Percentiles rank a stretch among this genome's conserved stretches.
Evolutionary conservation across 1,284 basidiomycete genomes (phyloP).

Genomic region (Sphaerobolus stellatus): DNA sequence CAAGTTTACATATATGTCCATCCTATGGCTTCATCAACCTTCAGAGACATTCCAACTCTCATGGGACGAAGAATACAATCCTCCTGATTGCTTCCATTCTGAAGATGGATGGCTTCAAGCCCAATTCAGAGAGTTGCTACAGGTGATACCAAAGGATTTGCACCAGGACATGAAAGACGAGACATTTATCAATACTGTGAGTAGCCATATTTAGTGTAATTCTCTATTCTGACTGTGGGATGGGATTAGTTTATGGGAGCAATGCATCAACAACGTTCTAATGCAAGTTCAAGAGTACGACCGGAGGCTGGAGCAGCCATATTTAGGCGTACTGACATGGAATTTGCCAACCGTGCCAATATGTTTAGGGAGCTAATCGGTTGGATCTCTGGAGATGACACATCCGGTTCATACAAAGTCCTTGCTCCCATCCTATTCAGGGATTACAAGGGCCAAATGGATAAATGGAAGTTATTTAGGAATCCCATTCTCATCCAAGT

Average conservation of each 20-base stretch:
- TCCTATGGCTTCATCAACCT: background rate
- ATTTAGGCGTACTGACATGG: background rate
- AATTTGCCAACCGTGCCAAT: background rate
- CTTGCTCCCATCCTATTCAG: background rate
- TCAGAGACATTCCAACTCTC: background rate
- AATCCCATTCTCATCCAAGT: background rate
- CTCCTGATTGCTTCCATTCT: background rate
- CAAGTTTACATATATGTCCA: background rate
- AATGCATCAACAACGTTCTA: background rate
- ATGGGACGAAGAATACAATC: background rate
- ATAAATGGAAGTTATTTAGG: background rate
- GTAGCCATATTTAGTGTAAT: no score
- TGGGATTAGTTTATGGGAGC: background rate
- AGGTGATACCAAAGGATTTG: background rate
- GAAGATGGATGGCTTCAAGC: background rate
- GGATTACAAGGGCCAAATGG: background rate
- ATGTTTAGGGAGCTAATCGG: background rate
- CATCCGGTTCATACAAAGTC: background rate
- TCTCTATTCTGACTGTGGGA: background rate
- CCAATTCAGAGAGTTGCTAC: background rate
- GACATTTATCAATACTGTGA: background rate
- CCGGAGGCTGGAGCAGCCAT: background rate
- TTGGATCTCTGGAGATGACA: background rate
- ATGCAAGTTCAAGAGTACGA: background rate
- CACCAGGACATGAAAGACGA: background rate